Evolutionary conservation across 2,329 filamentous ascomycete species (phyloP).

Genomic region (Aspergillus pseudoterreus): DNA sequence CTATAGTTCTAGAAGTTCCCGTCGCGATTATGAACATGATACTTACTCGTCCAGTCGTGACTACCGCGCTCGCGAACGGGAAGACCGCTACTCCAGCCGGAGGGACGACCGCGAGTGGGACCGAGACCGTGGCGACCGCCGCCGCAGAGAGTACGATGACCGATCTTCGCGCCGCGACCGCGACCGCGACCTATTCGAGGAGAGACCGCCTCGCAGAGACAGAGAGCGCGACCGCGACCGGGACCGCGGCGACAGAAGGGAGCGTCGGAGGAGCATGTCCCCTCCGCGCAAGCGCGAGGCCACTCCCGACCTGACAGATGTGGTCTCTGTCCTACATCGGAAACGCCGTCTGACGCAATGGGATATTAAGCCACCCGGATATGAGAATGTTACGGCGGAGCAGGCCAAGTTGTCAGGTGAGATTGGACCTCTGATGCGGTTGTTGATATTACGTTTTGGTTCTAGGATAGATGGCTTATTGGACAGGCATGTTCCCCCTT

Average conservation of each 20-base stretch:
- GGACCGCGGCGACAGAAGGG: constrained; percentile 41
- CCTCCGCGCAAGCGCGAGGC: constrained; percentile 86
- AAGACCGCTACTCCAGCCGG: constrained; percentile 80
- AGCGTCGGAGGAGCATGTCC: constrained; percentile 67
- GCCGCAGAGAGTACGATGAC: constrained; percentile 62
- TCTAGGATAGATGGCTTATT: constrained; percentile 2
- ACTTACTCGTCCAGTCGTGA: constrained; percentile 89
- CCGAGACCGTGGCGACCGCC: constrained; percentile 61
- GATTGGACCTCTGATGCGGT: constrained; percentile 8
- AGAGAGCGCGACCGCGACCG: constrained; percentile 46
- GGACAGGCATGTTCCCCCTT: constrained; percentile 85
- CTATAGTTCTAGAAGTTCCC: constrained; percentile 61
- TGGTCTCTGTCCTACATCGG: constrained; percentile 76
- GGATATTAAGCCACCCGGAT: constrained; percentile 98
- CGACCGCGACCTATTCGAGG: constrained; percentile 62
- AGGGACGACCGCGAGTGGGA: constrained; percentile 74
- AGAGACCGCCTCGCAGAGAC: constrained; percentile 48
- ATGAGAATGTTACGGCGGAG: constrained; percentile 96
- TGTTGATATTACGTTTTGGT: not conserved
- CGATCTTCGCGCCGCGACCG: constrained; percentile 46
- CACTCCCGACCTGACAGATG: constrained; percentile 87
- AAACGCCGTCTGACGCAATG: constrained; percentile 95
- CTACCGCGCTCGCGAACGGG: constrained; percentile 88
- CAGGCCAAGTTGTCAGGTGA: constrained; percentile 87
- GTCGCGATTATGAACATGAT: constrained; percentile 74